Evolutionary conservation across 75 land plant species (phyloP).

Genomic region (Isoetes taiwanensis): DNA sequence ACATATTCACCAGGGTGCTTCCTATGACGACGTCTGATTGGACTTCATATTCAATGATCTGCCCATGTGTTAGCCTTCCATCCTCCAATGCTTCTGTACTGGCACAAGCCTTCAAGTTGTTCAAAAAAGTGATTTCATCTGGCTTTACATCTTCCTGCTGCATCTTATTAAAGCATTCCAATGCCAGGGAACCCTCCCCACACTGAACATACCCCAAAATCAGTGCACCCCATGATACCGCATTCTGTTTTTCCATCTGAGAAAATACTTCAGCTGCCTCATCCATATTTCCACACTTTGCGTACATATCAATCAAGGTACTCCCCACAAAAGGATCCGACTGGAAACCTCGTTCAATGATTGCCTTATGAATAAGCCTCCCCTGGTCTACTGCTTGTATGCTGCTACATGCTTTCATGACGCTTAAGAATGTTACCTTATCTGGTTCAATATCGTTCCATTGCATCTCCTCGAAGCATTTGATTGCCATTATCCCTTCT

Average conservation of each 20-base stretch:
- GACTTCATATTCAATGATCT: conserved; percentile 18
- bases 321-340: not conserved
- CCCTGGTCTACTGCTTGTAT: not conserved
- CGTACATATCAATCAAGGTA: conserved; percentile 33
- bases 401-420: conserved; percentile 40
- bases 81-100: conserved; percentile 9
- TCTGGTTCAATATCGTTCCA: conserved; percentile 11
- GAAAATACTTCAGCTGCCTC: conserved; percentile 28
- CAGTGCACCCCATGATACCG: conserved; percentile 31
- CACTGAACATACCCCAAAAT: conserved; percentile 29
- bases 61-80: conserved; percentile 43
- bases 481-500: conserved; percentile 29
- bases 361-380: conserved; percentile 13
- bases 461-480: conserved; percentile 37
- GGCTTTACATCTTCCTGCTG: no score
- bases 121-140: no score
- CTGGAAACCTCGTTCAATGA: conserved; percentile 33
- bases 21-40: conserved; percentile 24
- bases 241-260: conserved; percentile 35
- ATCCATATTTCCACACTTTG: conserved; percentile 16
- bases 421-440: conserved; percentile 29
- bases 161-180: no score
- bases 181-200: no score
- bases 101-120: conserved; percentile 32
- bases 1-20: conserved; percentile 47